Evolutionary conservation across 352 stramenopile genomes (phyloP), one percentile per base, ranked within the genome.

Genomic region (Pythium vanterpoolii): DNA sequence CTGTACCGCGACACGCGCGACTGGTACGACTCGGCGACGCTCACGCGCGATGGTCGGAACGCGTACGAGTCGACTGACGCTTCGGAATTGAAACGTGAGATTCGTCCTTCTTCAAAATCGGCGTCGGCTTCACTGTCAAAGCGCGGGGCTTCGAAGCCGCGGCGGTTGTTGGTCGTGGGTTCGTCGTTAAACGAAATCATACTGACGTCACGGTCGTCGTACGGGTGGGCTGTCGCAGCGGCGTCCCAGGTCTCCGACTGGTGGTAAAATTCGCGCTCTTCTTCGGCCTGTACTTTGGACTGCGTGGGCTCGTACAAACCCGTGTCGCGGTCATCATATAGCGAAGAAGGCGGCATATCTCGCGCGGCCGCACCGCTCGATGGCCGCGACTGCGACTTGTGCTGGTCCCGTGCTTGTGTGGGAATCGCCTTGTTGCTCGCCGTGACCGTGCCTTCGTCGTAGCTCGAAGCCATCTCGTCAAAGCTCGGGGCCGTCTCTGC

Each of bases 31-130:
- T 90, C 81, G 9, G 62, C 69, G 5, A 62, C 48, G n/a, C 73
- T 86, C 8, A 55, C 60, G 21, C 71, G 71, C 13, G 83, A 87
- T 26, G 70, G 69, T 51, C 72, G 79, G 68, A 76, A 82, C 34
- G 64, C 71, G 56, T 90, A 92, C 64, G 83, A 90, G 56, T 90
- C 83, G 33, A 87, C 76, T 0, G 83, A 92, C 31, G 77, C 69
- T 46, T 89, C 79, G 21, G 79, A 90, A 27, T 85, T 67, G 6
- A 82, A 49, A 5, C 79, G 76, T 30, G 76, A 46, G 7, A 45
- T 74, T 26, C 68, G 48, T 14, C 68, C 65, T 39, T 72, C 69
- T 6, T 73, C 73, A 33, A 82, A 73, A 9, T 81, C 74, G 16
- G 75, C 73, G 27, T 55, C 51, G 8, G 26, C 23, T 9, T 50